Percentiles rank a stretch among this genome's conserved stretches.
Evolutionary conservation across 345 rosid genomes (phyloP).

Genomic region (Psidium friedrichsthalianum): DNA sequence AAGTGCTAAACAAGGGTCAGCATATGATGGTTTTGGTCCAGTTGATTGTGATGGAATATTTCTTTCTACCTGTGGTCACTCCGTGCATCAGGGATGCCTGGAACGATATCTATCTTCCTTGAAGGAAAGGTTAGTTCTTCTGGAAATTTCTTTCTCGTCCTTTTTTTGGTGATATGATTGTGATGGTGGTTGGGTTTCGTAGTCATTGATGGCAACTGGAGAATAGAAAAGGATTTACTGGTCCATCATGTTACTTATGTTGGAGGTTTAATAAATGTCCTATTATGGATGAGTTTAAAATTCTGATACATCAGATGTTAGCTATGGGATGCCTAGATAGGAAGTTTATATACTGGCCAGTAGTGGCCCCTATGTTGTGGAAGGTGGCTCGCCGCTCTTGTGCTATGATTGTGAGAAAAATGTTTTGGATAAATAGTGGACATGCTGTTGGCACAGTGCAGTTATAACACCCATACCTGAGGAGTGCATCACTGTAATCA

Average conservation of each 20-base stretch:
- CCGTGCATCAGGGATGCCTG: slow-evolving; percentile 88
- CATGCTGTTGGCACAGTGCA: background rate
- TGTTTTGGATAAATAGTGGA: background rate
- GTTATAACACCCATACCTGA: background rate
- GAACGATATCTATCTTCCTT: slow-evolving; percentile 75
- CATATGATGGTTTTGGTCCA: slow-evolving; percentile 64
- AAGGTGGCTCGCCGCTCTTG: background rate
- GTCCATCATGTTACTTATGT: background rate
- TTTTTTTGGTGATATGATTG: background rate
- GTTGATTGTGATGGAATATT: slow-evolving; percentile 75
- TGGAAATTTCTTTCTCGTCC: background rate
- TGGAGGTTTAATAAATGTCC: background rate
- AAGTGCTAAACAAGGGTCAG: slow-evolving; percentile 15
- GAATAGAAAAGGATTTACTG: background rate
- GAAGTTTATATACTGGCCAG: background rate
- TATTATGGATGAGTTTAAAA: background rate
- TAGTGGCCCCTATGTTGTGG: background rate
- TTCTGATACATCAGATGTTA: background rate
- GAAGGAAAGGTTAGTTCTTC: slow-evolving; percentile 58
- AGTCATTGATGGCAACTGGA: background rate
- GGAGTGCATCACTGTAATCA: background rate
- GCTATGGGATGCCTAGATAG: background rate
- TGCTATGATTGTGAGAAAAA: background rate
- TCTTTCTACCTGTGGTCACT: slow-evolving; percentile 94
- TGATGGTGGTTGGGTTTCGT: background rate